Evolutionary conservation across 2,329 filamentous ascomycete species (phyloP).

Genomic region (Xylaria sp.): DNA sequence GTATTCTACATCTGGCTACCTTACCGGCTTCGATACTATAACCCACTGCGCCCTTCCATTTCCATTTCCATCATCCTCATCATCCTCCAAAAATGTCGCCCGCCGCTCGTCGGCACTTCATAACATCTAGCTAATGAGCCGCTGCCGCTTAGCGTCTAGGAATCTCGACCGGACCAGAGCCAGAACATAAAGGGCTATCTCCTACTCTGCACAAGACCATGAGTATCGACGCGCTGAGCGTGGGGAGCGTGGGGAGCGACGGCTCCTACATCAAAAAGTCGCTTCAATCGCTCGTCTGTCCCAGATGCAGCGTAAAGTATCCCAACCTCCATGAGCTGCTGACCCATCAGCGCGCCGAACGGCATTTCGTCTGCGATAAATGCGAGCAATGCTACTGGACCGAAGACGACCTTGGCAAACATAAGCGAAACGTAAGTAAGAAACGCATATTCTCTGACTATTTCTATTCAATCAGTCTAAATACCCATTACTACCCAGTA

Average conservation of each 20-base stretch:
- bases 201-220: neutral
- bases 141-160: too few relatives aligned
- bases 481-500: conserved; percentile 43
- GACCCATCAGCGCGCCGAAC: conserved; percentile 32
- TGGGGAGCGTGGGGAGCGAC: conserved; percentile 17
- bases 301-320: conserved; percentile 36
- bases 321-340: conserved; percentile 21
- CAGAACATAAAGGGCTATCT: neutral
- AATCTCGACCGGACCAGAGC: neutral
- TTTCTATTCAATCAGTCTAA: conserved; percentile 26
- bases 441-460: neutral
- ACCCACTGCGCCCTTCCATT: too few relatives aligned
- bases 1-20: too few relatives aligned
- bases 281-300: conserved; percentile 28
- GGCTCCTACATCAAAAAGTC: conserved; percentile 8
- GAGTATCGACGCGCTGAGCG: neutral
- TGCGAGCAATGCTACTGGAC: conserved; percentile 36
- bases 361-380: conserved; percentile 39
- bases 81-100: too few relatives aligned
- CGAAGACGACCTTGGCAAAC: conserved; percentile 25
- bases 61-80: too few relatives aligned
- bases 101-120: too few relatives aligned
- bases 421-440: conserved; percentile 38
- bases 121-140: neutral
- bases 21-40: too few relatives aligned